Conservation (phyloP, 1,284 basidiomycete genomes). For the Volvariella volvacea region DNA sequence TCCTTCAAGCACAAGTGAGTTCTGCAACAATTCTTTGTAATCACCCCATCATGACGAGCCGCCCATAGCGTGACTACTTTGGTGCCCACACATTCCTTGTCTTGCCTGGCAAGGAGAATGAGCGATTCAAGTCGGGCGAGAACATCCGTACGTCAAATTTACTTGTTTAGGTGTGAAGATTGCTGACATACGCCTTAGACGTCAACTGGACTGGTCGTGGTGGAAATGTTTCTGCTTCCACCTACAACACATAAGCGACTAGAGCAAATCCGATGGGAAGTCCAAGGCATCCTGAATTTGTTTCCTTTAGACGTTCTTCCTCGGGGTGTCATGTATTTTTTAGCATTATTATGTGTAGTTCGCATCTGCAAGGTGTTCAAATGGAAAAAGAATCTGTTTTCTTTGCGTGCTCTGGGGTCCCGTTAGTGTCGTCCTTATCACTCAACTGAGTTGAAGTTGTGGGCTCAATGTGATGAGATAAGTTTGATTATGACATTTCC, state of each 20-base stretch:
- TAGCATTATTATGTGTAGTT: neutral
- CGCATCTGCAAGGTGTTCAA: slow-evolving; percentile 2
- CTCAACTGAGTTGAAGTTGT: too few species aligned
- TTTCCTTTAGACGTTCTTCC: too few species aligned
- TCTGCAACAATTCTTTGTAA: neutral
- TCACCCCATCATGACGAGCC: slow-evolving; percentile 12
- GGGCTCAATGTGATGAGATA: too few species aligned
- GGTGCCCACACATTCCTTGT: slow-evolving; percentile 95
- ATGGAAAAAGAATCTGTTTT: too few species aligned
- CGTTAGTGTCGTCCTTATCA: too few species aligned
- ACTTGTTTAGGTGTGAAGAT: neutral
- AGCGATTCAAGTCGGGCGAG: slow-evolving; percentile 70
- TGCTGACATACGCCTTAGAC: slow-evolving; percentile 34
- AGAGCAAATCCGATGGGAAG: neutral
- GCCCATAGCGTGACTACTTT: slow-evolving; percentile 81
- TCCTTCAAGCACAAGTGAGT: slow-evolving; percentile 85
- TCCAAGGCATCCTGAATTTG: too few species aligned
- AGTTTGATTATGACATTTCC: too few species aligned
- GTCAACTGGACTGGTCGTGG: slow-evolving; percentile 94
- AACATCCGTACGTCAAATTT: slow-evolving; percentile 71
- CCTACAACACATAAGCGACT: slow-evolving; percentile 76
- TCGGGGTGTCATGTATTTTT: neutral
- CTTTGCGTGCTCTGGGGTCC: too few species aligned
- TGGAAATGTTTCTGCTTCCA: slow-evolving; percentile 87
- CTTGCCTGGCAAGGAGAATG: slow-evolving; percentile 83